Base-by-base conservation (phyloP, 164 flowering plant genomes). In the Cinnamomum micranthum region DNA sequence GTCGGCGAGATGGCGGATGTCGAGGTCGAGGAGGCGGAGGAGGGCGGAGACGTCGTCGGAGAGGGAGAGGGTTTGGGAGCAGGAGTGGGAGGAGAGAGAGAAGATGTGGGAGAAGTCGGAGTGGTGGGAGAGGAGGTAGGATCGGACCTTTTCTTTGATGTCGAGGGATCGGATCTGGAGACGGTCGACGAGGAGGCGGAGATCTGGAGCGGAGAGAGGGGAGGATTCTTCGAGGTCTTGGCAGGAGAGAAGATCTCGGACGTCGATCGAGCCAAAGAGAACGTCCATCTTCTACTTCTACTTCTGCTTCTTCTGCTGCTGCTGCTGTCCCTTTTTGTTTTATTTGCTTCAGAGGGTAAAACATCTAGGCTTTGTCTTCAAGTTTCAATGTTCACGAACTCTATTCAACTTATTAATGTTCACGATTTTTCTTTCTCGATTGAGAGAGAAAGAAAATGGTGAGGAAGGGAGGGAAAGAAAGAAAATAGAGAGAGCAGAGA, bases 151-250 rank as follows among this genome's bases (percentile, higher is more conserved):
- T 55, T 91, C 81, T 51, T 92, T 91, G 83, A 96, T 92, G 68
- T 80, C 82, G 64, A 82, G 88, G 22, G 98, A 92, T 71, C 87
- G 97, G 28, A 87, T 59, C 68, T 96, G 88, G 69, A 96, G 90
- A 24, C 90, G 88, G 71, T 81, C 81, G 82, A 92, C 89, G 63
- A 94, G 87, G 85, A 96, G 97, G 78, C 91, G 99, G 86, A 96
- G 99, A 83, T 96, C 99, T 28, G 97, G 99, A 1, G 94, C 94
- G 47, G 99, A 89, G 63, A 96, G 91, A 0, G 97, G 95, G 0
- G 97, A 82, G 2, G 92, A 84, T 67, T 84, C 88, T 66, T 85
- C 79, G 68, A 86, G 74, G 71, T 91, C 89, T 68, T 81, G 82
- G 3, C 88, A 73, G 7, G 98, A 82, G 65, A 93, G 94, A 70